Evolutionary conservation across 2,329 filamentous ascomycete species (phyloP).

Genomic region (Monilinia fructigena): DNA sequence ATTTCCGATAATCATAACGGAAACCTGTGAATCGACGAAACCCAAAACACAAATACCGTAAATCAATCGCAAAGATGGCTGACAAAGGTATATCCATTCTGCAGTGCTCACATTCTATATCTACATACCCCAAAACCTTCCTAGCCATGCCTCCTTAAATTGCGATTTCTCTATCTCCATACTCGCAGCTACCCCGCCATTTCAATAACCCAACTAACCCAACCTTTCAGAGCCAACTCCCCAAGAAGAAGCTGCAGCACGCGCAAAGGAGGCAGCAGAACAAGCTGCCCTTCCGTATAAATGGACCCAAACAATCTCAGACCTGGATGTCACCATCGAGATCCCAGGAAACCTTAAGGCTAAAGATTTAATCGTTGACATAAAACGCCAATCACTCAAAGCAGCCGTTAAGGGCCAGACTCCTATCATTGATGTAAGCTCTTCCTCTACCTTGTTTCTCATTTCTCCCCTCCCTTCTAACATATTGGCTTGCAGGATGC

Average conservation of each 20-base stretch:
- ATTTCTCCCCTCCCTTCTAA: not conserved
- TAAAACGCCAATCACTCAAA: slow-evolving; percentile 75
- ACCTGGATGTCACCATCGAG: slow-evolving; percentile 75
- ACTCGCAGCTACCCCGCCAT: slow-evolving; percentile 19
- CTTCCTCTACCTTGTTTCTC: slow-evolving; percentile 11
- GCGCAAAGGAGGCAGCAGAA: slow-evolving; percentile 76
- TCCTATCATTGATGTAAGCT: slow-evolving; percentile 72
- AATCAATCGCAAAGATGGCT: slow-evolving; percentile 27
- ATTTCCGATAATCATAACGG: slow-evolving; percentile 13
- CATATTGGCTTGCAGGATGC: slow-evolving; percentile 60
- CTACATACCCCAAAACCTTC: no score
- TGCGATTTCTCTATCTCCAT: not conserved
- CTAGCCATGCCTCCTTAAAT: not conserved
- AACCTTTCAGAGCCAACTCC: slow-evolving; percentile 36
- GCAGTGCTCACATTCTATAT: not conserved
- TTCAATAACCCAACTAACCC: slow-evolving; percentile 15
- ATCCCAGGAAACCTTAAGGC: slow-evolving; percentile 83
- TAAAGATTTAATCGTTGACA: slow-evolving; percentile 76
- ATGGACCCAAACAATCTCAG: slow-evolving; percentile 90
- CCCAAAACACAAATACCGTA: slow-evolving; percentile 24
- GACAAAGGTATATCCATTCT: slow-evolving; percentile 30
- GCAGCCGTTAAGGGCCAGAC: slow-evolving; percentile 87
- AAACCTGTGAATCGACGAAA: not conserved
- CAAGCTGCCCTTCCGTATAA: slow-evolving; percentile 93
- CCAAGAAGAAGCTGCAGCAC: slow-evolving; percentile 58